Evolutionary conservation across 2,329 filamentous ascomycete genomes (phyloP).

Genomic region (Trichoderma simmonsii): DNA sequence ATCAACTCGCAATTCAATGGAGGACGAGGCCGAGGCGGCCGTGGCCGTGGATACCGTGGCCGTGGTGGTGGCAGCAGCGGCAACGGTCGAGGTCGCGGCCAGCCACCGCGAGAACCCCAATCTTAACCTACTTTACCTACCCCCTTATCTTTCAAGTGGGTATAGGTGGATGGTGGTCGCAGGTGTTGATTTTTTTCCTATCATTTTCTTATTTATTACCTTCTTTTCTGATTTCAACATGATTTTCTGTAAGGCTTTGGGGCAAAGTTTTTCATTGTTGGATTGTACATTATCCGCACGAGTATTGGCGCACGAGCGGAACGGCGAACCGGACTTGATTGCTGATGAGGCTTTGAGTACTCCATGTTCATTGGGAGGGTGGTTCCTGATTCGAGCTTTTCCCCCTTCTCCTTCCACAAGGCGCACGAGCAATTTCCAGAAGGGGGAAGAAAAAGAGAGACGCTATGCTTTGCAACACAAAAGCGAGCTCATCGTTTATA

Average conservation of each 20-base stretch:
- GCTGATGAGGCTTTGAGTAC: conserved; percentile 30
- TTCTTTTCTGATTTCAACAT: conserved; percentile 26
- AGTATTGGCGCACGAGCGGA: conserved; percentile 37
- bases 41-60: conserved; percentile 39
- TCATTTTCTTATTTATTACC: background rate
- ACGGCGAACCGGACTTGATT: conserved; percentile 34
- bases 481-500: conserved; percentile 20
- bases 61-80: conserved; percentile 33
- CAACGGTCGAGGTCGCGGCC: conserved; percentile 37
- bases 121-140: conserved; percentile 27
- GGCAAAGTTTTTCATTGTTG: conserved; percentile 33
- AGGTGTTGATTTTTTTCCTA: conserved; percentile 18
- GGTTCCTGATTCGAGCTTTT: conserved; percentile 10
- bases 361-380: conserved; percentile 21
- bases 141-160: conserved; percentile 21
- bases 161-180: conserved; percentile 26
- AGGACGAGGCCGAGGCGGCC: conserved; percentile 38
- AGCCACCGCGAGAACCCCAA: conserved; percentile 34
- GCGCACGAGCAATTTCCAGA: conserved; percentile 22
- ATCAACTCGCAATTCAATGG: conserved; percentile 33
- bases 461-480: conserved; percentile 13
- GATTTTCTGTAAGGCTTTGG: conserved; percentile 29
- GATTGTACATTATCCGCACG: conserved; percentile 44
- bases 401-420: conserved; percentile 16
- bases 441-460: conserved; percentile 8